These are phyloP conservation scores for Jacaranda copaia DNA, from an alignment of 257 asterid genomes.

Conservation along the genomic window DNA sequence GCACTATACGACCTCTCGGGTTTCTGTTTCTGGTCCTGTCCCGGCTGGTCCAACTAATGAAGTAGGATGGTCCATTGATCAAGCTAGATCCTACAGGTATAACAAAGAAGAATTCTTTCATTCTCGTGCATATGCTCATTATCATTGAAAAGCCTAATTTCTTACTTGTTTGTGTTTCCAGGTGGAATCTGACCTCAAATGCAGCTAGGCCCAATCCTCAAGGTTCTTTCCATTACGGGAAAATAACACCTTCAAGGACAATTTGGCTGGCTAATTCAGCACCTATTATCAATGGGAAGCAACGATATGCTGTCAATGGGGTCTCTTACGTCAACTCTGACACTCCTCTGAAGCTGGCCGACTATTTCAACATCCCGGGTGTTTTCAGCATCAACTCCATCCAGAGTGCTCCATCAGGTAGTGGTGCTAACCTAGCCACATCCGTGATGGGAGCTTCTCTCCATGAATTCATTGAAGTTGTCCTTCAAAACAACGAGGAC, in stretches of 20 bases:
- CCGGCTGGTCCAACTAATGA: constrained; percentile 69
- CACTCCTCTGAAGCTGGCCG: constrained; percentile 97
- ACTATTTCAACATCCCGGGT: constrained; percentile 83
- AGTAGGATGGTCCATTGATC: constrained; percentile 76
- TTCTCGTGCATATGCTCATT: neutral
- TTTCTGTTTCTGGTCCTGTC: constrained; percentile 67
- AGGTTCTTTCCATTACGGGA: constrained; percentile 94
- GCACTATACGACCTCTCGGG: constrained; percentile 72
- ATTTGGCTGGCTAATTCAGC: constrained; percentile 80
- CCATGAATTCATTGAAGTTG: constrained; percentile 84
- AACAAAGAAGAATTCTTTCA: neutral
- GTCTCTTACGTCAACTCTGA: constrained; percentile 73
- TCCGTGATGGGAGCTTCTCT: constrained; percentile 73
- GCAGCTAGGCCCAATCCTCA: constrained; percentile 99
- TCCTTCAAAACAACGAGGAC: constrained; percentile 77
- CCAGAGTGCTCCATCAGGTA: constrained; percentile 63
- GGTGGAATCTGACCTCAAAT: constrained; percentile 96
- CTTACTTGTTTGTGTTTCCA: constrained; percentile 36
- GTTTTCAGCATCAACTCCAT: constrained; percentile 73
- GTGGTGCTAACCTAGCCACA: constrained; percentile 54
- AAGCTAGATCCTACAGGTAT: constrained; percentile 88
- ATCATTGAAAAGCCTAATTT: neutral
- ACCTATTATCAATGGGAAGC: constrained; percentile 74
- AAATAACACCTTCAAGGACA: constrained; percentile 65
- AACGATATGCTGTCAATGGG: constrained; percentile 81